These are phyloP conservation scores for Dissophora ornata DNA, from an alignment of 192 early-diverging fungal genomes.

Conservation along the genomic window DNA sequence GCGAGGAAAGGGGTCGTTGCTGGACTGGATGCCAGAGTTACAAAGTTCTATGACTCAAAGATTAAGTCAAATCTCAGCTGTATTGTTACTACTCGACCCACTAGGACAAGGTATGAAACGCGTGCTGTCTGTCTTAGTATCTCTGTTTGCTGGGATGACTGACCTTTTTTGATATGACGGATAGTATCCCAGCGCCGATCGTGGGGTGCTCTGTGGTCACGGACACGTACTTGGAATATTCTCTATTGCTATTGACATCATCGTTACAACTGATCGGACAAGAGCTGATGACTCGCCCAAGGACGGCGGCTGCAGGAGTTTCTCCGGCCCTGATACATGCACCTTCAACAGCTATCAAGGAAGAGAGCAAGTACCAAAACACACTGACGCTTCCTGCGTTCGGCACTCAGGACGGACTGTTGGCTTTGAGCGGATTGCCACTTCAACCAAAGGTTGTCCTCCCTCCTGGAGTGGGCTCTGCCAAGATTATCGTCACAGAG, in stretches of 20 bases:
- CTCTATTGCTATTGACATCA: slow-evolving; percentile 67
- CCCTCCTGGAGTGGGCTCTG: slow-evolving; percentile 54
- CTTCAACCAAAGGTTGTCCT: slow-evolving; percentile 56
- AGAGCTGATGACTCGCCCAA: slow-evolving; percentile 53
- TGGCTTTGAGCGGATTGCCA: slow-evolving; percentile 46
- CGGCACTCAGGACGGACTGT: slow-evolving; percentile 44
- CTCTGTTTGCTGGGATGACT: slow-evolving; percentile 10
- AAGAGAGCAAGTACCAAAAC: slow-evolving; percentile 19
- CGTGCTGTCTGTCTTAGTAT: no score
- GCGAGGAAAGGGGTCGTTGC: slow-evolving; percentile 9
- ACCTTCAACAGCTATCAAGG: not conserved
- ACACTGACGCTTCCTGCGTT: slow-evolving; percentile 55
- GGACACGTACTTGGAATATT: slow-evolving; percentile 79
- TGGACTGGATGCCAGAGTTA: slow-evolving; percentile 15
- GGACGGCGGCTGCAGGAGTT: not conserved
- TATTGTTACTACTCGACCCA: slow-evolving; percentile 33
- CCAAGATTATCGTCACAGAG: slow-evolving; percentile 58
- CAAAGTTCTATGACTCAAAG: slow-evolving; percentile 21
- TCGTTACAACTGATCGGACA: slow-evolving; percentile 67
- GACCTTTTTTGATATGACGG: not conserved
- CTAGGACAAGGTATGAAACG: slow-evolving; percentile 43
- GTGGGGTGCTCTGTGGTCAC: slow-evolving; percentile 70
- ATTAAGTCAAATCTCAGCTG: slow-evolving; percentile 29
- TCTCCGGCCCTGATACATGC: not conserved
- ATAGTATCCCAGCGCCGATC: slow-evolving; percentile 59